Percentiles rank a stretch among this genome's conserved stretches.
Conservation (phyloP, 2,329 filamentous ascomycete species). For the Claviceps fusiformis region DNA sequence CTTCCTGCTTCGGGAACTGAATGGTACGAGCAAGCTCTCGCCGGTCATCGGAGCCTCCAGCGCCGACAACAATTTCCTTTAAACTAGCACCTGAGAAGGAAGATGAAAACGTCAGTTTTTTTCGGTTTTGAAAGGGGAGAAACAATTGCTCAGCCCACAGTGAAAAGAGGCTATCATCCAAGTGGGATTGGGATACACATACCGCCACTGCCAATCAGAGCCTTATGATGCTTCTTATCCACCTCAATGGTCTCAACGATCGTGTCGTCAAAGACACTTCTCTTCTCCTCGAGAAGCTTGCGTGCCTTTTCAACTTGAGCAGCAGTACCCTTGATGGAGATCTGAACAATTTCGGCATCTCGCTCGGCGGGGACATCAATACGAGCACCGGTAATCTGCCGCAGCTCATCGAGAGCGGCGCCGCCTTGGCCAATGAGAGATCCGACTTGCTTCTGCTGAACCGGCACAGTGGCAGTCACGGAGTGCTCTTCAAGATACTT, state of each 20-base stretch:
- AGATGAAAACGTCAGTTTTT: slow-evolving; percentile 1
- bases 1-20: slow-evolving; percentile 84
- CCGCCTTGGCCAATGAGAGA: slow-evolving; percentile 86
- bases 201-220: slow-evolving; percentile 81
- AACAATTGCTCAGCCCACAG: neutral
- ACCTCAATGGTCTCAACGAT: slow-evolving; percentile 72
- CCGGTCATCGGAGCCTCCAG: slow-evolving; percentile 79
- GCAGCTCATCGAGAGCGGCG: slow-evolving; percentile 78
- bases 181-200: slow-evolving; percentile 25
- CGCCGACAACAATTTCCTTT: slow-evolving; percentile 71
- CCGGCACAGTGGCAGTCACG: slow-evolving; percentile 61
- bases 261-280: slow-evolving; percentile 80
- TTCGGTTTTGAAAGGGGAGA: neutral
- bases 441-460: slow-evolving; percentile 86
- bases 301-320: slow-evolving; percentile 81
- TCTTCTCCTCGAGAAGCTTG: slow-evolving; percentile 78
- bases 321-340: slow-evolving; percentile 86
- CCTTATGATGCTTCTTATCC: slow-evolving; percentile 87
- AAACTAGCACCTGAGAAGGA: slow-evolving; percentile 58
- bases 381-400: slow-evolving; percentile 70
- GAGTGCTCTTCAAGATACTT: slow-evolving; percentile 88
- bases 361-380: slow-evolving; percentile 81
- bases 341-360: slow-evolving; percentile 66
- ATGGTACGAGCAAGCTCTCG: slow-evolving; percentile 78
- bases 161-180: too few species aligned